Conservation (phyloP, 495 filamentous ascomycete genomes). For the Penicillium samsonianum region DNA sequence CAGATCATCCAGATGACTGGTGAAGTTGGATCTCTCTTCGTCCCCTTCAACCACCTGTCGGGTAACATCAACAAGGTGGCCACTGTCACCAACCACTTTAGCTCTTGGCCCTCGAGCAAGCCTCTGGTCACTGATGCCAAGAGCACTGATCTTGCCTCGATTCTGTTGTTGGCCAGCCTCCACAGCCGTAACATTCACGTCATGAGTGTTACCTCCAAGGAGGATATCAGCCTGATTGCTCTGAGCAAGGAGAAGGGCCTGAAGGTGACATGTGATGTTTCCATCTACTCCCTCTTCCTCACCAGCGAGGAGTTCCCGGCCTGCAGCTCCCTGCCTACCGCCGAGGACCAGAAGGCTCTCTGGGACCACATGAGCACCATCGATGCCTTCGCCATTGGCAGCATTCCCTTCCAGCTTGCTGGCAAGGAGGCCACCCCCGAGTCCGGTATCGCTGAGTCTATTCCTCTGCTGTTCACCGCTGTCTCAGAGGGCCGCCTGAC, state of each 20-base stretch:
- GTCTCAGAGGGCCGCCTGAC: conserved; percentile 75
- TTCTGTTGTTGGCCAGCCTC: conserved; percentile 76
- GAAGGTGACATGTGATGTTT: conserved; percentile 83
- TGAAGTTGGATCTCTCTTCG: conserved; percentile 82
- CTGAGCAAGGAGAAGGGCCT: conserved; percentile 81
- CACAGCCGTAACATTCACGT: conserved; percentile 84
- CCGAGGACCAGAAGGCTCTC: conserved; percentile 71
- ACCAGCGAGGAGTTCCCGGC: conserved; percentile 73
- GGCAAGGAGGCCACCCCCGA: conserved; percentile 57
- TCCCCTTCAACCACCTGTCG: conserved; percentile 84
- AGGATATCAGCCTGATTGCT: conserved; percentile 78
- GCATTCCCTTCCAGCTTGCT: conserved; percentile 78
- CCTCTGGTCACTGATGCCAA: conserved; percentile 85
- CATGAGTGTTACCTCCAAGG: conserved; percentile 77
- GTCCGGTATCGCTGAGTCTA: conserved; percentile 73
- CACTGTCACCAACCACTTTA: conserved; percentile 78
- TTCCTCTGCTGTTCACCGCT: conserved; percentile 77
- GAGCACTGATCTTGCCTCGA: conserved; percentile 78
- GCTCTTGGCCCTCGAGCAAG: conserved; percentile 77
- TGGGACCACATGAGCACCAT: conserved; percentile 79
- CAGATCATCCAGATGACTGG: conserved; percentile 70
- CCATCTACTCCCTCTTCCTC: conserved; percentile 78
- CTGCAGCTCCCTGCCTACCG: conserved; percentile 66
- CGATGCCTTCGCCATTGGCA: conserved; percentile 83
- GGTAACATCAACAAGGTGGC: conserved; percentile 87